Percentiles rank a stretch among this genome's conserved stretches.
phyloP scores from a whole-genome alignment of 75 land plant species.

The Chamaecyparis obtusa region DNA sequence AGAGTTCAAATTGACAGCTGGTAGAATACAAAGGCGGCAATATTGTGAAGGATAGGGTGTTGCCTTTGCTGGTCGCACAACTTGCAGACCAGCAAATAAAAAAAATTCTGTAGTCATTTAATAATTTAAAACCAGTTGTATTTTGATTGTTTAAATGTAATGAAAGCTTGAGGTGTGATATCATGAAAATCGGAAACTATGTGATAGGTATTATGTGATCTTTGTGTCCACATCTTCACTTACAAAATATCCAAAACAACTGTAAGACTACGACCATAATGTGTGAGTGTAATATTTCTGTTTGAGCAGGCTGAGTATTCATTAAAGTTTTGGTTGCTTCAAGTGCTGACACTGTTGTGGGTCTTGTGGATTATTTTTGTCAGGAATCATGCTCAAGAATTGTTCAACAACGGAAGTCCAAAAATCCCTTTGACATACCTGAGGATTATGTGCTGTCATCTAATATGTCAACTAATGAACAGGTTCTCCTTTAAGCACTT shows the following conservation, averaged over 20 bases:
- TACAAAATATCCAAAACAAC: neutral
- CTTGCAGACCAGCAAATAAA: neutral
- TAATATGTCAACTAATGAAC: neutral
- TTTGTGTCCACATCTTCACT: neutral
- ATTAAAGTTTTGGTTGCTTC: neutral
- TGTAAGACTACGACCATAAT: neutral
- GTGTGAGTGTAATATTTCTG: neutral
- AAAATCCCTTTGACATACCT: constrained; percentile 6
- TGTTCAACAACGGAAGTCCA: constrained; percentile 5
- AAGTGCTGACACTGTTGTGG: neutral
- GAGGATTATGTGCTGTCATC: neutral
- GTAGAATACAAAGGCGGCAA: no score
- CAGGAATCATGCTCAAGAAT: constrained; percentile 6
- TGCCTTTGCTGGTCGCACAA: no score
- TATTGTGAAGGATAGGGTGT: no score
- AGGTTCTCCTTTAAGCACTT: neutral
- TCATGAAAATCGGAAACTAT: neutral
- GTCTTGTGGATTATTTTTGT: neutral
- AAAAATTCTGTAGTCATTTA: neutral
- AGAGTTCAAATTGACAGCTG: no score
- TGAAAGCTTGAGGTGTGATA: neutral
- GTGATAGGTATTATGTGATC: neutral
- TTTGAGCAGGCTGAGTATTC: neutral
- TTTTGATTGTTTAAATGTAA: neutral
- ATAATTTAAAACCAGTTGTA: neutral